Conservation (phyloP, 2,329 filamentous ascomycete genomes). For the Colletotrichum viniferum region DNA sequence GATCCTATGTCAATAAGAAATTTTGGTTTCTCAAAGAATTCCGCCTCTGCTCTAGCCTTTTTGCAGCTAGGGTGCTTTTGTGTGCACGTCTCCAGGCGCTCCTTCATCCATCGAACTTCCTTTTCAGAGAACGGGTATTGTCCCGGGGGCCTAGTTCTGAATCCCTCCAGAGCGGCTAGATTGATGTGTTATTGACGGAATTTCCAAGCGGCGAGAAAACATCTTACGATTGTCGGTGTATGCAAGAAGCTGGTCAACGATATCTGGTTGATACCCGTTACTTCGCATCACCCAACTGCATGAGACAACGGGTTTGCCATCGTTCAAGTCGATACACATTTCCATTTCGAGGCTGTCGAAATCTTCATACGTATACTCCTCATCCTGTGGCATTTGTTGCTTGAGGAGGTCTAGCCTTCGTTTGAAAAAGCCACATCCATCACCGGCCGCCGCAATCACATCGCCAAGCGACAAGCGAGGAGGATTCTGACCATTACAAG, state of each 20-base stretch:
- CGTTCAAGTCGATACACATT: not conserved
- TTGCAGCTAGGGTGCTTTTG: not conserved
- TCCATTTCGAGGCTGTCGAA: not conserved
- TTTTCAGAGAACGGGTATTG: not conserved
- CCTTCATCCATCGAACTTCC: not conserved
- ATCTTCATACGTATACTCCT: not conserved
- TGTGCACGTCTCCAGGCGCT: not conserved
- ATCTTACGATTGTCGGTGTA: not conserved
- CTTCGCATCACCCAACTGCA: not conserved
- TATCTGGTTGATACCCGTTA: too few relatives aligned
- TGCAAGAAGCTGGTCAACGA: not conserved
- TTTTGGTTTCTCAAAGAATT: not conserved
- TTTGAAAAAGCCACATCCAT: not conserved
- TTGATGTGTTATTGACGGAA: rapidly evolving
- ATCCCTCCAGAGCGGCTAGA: rapidly evolving
- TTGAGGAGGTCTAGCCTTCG: not conserved
- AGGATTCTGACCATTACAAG: rapidly evolving
- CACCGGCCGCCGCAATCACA: rapidly evolving
- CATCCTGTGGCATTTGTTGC: not conserved
- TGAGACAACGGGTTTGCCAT: not conserved
- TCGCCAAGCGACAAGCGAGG: rapidly evolving
- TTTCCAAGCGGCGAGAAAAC: rapidly evolving
- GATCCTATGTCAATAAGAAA: not conserved
- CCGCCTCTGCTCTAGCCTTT: not conserved
- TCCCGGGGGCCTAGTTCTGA: not conserved